These are phyloP conservation scores for Colletotrichum cuscutae DNA, from an alignment of 2,329 filamentous ascomycete genomes.

Conservation along the genomic window DNA sequence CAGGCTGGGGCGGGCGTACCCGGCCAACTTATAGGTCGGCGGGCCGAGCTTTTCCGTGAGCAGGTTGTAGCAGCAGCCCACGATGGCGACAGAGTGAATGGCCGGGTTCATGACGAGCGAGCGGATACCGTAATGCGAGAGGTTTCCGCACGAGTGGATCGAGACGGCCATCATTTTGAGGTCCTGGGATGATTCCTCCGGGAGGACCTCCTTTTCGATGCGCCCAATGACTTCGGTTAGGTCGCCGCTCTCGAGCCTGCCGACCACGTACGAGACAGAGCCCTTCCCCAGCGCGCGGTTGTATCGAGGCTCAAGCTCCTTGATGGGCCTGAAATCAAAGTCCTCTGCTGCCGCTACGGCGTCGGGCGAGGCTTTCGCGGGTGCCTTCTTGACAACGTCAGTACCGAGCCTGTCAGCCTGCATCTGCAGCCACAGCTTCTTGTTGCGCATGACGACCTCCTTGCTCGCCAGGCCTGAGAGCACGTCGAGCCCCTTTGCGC, in stretches of 20 bases:
- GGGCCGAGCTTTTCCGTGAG: conserved; percentile 90
- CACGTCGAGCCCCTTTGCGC: conserved; percentile 87
- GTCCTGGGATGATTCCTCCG: conserved; percentile 43
- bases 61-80: conserved; percentile 98
- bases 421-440: conserved; percentile 76
- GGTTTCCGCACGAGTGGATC: conserved; percentile 95
- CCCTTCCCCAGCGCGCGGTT: conserved; percentile 71
- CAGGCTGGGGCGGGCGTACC: conserved; percentile 74
- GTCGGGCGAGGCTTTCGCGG: conserved; percentile 13
- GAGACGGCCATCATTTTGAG: conserved; percentile 85
- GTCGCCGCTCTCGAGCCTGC: conserved; percentile 78
- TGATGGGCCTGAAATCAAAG: conserved; percentile 58
- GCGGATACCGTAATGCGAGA: conserved; percentile 93
- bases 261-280: conserved; percentile 81
- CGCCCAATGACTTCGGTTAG: conserved; percentile 73
- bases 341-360: conserved; percentile 36
- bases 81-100: conserved; percentile 91
- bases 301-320: conserved; percentile 62
- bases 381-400: conserved; percentile 46
- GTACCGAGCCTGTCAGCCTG: conserved; percentile 54
- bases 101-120: conserved; percentile 86
- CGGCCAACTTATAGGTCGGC: conserved; percentile 84
- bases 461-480: conserved; percentile 80
- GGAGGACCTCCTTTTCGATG: conserved; percentile 58
- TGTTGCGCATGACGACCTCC: conserved; percentile 80